Evolutionary conservation across 208 protist species (phyloP), one percentile per base, ranked within the genome.

Genomic region (Cochliopodium minus): DNA sequence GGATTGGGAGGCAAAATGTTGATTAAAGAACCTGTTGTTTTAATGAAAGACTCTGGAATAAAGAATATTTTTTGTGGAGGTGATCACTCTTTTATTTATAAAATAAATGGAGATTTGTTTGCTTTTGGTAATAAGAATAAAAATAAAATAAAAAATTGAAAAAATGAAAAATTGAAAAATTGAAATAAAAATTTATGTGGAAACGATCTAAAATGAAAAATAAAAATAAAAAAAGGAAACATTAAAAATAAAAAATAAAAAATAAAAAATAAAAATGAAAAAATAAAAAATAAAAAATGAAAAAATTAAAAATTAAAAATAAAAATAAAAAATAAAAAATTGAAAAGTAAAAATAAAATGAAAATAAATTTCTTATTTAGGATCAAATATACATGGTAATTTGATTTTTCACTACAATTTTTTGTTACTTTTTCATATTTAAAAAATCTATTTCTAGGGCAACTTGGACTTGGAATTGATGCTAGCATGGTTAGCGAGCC

Each of bases 251-350:
- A 26, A 29, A 26, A 55, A 42, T 34, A 55, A 42, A 32, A 32
- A 42, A 35, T 23, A 29, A 13, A 32, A 29, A n/a, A 55, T 29
- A 1, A 39, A 13, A n/a, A 55, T 10, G 10, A 40, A 53, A 22
- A 13, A 22, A 11, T 53, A 23, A 40, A 40, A 53, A 53, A 29
- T 10, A 22, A 40, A 53, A 23, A 6, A 53, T 20, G 10, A 23
- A 20, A 40, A 53, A 40, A 40, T 10, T 13, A 40, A 53, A 53
- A 53, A 22, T 40, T 40, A 53, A 29, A 29, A 23, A 53, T 29
- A 53, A 5, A 13, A 30, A 29, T 22, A 29, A 13, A 20, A 53
- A 53, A 13, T 23, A 20, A 40, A 29, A 13, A 13, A 29, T 26
- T 28, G n/a, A 6, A 28, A 29, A 26, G n/a, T 29, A 28, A 28